Percentiles rank a stretch among this genome's conserved stretches.
Evolutionary conservation across 1,139 yeast genomes (phyloP).

Genomic region (Nematodospora anomalae): DNA sequence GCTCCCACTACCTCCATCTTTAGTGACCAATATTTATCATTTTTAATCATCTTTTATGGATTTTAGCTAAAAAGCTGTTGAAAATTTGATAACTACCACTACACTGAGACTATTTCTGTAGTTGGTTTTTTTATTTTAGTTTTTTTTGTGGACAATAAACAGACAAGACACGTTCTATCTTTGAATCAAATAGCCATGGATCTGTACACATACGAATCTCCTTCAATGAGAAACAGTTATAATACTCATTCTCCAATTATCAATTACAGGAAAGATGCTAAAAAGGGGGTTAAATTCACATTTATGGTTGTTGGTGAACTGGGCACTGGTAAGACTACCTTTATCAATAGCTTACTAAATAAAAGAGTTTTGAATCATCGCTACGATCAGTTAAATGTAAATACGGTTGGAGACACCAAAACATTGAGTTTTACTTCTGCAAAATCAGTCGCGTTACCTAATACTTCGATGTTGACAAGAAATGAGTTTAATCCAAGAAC

Average conservation of each 20-base stretch:
- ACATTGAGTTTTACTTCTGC: slow-evolving; percentile 52
- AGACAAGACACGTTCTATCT: slow-evolving; percentile 3
- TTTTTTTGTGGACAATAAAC: no score
- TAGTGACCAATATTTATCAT: no score
- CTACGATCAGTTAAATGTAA: slow-evolving; percentile 35
- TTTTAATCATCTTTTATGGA: no score
- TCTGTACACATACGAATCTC: slow-evolving; percentile 36
- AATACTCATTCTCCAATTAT: slow-evolving; percentile 43
- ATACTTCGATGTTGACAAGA: slow-evolving; percentile 43
- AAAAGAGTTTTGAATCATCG: slow-evolving; percentile 61
- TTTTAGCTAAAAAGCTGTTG: no score
- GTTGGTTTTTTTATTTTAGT: no score
- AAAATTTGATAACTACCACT: no score
- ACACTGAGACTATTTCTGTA: no score
- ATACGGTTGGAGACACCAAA: slow-evolving; percentile 37
- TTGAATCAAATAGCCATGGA: slow-evolving; percentile 19
- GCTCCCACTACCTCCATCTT: no score
- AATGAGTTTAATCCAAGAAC: slow-evolving; percentile 43
- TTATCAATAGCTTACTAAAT: slow-evolving; percentile 72
- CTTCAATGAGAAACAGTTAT: slow-evolving; percentile 25
- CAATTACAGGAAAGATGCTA: slow-evolving; percentile 66
- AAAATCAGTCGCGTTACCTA: slow-evolving; percentile 52
- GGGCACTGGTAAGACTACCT: slow-evolving; percentile 87
- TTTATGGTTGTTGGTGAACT: slow-evolving; percentile 81
- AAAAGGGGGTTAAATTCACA: slow-evolving; percentile 82